Evolutionary conservation across 2,329 filamentous ascomycete species (phyloP), one percentile per base, ranked within the genome.

Genomic region (Aspergillus sp.): DNA sequence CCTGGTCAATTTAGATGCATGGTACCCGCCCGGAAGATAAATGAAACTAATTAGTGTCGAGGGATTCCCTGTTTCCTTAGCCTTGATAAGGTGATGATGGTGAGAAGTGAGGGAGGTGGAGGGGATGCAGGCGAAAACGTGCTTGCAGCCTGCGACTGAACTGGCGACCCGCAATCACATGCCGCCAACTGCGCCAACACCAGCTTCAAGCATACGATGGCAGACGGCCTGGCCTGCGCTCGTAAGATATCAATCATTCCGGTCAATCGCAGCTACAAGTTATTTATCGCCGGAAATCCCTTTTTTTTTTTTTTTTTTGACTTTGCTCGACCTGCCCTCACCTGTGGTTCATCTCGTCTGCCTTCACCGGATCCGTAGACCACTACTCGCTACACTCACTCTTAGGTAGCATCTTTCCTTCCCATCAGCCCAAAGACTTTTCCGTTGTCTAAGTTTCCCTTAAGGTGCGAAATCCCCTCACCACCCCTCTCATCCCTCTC

Each of bases 91-190:
- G 11, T 45, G 40, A 58, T 39, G n/a, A 49, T 48, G 48, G 15
- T 44, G 40, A 51, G 2, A 21, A 48, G 19, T 37, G 14, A 37
- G 33, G 33, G 33, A 12, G 49, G 21, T 52, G 27, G 50, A 24
- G 24, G 50, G 44, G 55, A 15, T 39, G 21, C 8, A 47, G 27
- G 44, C 6, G 24, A 44, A 39, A 53, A 51, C 52, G 56, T 59
- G 37, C 47, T 54, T 51, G 27, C 44, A 48, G 43, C 41, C 33
- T 47, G 45, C 35, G 44, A 61, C 57, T 53, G 52, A 52, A 40
- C 35, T 48, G 45, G 54, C 56, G 56, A 58, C 57, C 63, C 63
- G 58, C 63, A 63, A 60, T 65, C 63, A 65, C 63, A 65, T 65
- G 63, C 61, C 61, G 49, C 50, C 35, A 57, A 44, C 56, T 47